phyloP scores from a whole-genome alignment of 345 rosid species.

The Raphanus raphanistrum region DNA sequence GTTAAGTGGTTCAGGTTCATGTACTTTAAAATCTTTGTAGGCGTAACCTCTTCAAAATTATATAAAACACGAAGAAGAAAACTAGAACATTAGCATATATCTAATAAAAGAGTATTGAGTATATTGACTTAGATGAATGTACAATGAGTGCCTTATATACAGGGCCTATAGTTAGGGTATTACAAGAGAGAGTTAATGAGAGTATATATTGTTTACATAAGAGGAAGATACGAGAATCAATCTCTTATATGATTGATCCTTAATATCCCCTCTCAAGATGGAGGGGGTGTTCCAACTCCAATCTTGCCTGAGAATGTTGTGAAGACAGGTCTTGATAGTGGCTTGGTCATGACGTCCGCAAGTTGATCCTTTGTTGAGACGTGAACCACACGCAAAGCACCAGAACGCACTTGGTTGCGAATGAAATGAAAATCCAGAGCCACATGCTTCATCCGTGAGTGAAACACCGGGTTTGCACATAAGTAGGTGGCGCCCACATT shows the following conservation, averaged over 20 bases:
- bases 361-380: not conserved
- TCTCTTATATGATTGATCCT: no score
- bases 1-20: slow-evolving; percentile 58
- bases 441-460: not conserved
- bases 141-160: no score
- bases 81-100: not conserved
- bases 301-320: no score
- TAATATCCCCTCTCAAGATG: no score
- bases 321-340: not conserved
- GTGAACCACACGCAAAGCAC: not conserved
- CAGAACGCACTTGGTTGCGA: not conserved
- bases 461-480: not conserved
- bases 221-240: no score
- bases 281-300: no score
- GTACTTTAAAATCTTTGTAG: slow-evolving; percentile 54
- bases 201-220: no score
- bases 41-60: slow-evolving; percentile 56
- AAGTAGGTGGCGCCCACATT: not conserved
- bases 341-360: not conserved
- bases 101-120: no score
- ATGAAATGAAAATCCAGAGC: not conserved
- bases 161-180: no score
- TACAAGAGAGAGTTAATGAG: no score
- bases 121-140: no score
- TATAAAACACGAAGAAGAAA: slow-evolving; percentile 7